Base-by-base conservation (phyloP, 1,284 basidiomycete genomes). In the Puccinia polysora region DNA sequence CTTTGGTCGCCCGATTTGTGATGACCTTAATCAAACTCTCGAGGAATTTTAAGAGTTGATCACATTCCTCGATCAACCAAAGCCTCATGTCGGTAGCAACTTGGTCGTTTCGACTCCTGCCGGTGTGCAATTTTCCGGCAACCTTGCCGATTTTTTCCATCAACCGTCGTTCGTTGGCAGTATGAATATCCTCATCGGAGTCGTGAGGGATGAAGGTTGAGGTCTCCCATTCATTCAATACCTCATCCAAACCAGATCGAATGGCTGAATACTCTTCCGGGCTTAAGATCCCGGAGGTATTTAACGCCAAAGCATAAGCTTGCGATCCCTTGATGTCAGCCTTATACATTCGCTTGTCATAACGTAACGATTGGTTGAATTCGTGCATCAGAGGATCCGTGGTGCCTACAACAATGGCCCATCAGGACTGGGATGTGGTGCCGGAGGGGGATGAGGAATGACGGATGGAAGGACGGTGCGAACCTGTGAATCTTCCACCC, bases 11-110 rank as follows among this genome's bases (percentile, higher is more conserved):
- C 65, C 95, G 86, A 77, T 90, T 88, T 20, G 90, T 88, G 83
- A 97, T 88, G 76, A 97, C 92, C 58, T 85, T 84, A 73, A 98
- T 85, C 34, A 97, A 84, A 23, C 85, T 88, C 77, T 87, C 87
- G 59, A 97, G 82, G 74, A 87, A 86, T n/a, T 81, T 80, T 78
- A 89, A 86, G 73, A 95, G 84, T 45, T 86, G 84, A 52, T 82
- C 81, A 32, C 89, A 87, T 80, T 95, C 86, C 60, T 89, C 87
- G 40, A 97, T 83, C 38, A 98, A 84, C 95, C 95, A 98, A 20
- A 98, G 81, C 20, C 95, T 88, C 89, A 97, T 90, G 80, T 98
- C 95, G 2, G 95, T 98, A 4, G 93, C 93, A 74, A 97, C 94
- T 81, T 98, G 95, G 80, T 98, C 95, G 80, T 98, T 98, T 68